Base-by-base conservation (phyloP, 345 rosid species). In the Gossypium australe region DNA sequence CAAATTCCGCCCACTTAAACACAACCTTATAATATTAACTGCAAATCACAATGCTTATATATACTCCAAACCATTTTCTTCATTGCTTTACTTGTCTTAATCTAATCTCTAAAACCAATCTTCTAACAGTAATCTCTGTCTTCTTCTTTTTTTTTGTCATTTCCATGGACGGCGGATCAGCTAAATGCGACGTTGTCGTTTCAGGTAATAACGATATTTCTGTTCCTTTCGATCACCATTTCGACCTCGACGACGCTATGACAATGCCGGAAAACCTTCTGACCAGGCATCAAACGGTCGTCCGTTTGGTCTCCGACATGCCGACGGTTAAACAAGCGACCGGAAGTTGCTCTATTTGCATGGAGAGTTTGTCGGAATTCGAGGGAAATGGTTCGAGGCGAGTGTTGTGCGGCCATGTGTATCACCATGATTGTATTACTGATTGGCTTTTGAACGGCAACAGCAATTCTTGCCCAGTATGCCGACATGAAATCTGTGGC, bases 211-310 rank as follows among this genome's bases (percentile, higher is more conserved):
- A 34, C 17, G 17, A 9, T 55, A 9, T 18, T 43, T 2, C 72
- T 67, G 72, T 14, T 27, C 44, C 59, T 18, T 11, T 59, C 11
- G 5, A 48, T 3, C 56, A 22, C 24, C 4, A 53, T 6, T 53
- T 73, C 49, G 76, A 73, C 60, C 70, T 73, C 12, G 76, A 62
- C n/a, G 70, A 48, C 1, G 70, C 60, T 11, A 34, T 73, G 9
- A 14, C 25, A 34, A 25, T 73, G 60, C 61, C 70, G 51, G 55
- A 45, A 58, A 60, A 60, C 14, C 24, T 38, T 5, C 13, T 1
- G 2, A 59, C 25, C 22, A 16, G 44, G 17, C 44, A 13, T 9
- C 59, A 27, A 69, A n/a, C 59, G 2, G 44, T 45, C 27, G 1
- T 4, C 12, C 12, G 49, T 18, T 13, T 11, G 48, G 47, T 70